Conservation (phyloP, 1,139 yeast genomes). For the Hyphopichia buzzinii region DNA sequence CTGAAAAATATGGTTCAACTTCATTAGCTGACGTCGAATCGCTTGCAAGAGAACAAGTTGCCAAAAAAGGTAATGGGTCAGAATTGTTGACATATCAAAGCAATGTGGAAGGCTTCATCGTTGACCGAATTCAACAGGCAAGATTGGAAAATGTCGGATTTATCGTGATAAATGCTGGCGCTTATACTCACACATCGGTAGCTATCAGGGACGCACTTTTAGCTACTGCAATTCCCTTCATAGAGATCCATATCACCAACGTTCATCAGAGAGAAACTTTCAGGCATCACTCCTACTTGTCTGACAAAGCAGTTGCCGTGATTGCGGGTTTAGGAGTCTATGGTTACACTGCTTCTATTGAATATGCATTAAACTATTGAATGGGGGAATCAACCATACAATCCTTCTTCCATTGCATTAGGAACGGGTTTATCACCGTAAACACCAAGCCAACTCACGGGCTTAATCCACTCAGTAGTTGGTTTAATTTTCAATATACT, state of each 20-base stretch:
- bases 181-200: constrained; percentile 50
- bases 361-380: constrained; percentile 42
- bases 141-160: constrained; percentile 38
- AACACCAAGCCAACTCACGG: constrained; percentile 81
- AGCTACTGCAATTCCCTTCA: constrained; percentile 47
- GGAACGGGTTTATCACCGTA: constrained; percentile 76
- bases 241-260: constrained; percentile 50
- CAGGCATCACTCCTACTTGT: constrained; percentile 47
- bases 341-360: constrained; percentile 49
- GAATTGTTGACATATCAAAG: constrained; percentile 34
- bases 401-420: constrained; percentile 70
- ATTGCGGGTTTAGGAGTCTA: constrained; percentile 48
- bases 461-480: constrained; percentile 41
- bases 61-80: constrained; percentile 26
- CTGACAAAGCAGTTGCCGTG: constrained; percentile 49
- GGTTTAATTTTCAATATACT: constrained; percentile 18
- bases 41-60: constrained; percentile 38
- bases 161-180: constrained; percentile 50
- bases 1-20: constrained; percentile 49
- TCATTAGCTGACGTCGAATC: constrained; percentile 40
- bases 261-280: constrained; percentile 50
- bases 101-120: constrained; percentile 48
- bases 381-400: constrained; percentile 47
- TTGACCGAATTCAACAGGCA: constrained; percentile 48
- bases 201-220: constrained; percentile 49